Conservation (phyloP, 2,329 filamentous ascomycete species). For the Aspergillus sp. region DNA sequence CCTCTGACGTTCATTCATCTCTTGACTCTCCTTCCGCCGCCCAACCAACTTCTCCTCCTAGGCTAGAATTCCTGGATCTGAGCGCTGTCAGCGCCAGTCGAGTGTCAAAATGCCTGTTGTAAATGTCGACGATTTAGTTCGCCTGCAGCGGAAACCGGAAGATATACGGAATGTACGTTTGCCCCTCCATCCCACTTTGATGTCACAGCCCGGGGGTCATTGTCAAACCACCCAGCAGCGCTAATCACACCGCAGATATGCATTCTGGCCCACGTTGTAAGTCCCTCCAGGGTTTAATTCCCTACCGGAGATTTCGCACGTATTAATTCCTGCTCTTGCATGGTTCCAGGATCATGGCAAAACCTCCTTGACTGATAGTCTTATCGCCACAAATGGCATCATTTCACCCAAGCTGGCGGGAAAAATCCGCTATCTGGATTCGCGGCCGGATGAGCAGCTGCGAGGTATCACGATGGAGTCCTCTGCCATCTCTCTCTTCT, state of each 20-base stretch:
- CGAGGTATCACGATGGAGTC: slow-evolving; percentile 99
- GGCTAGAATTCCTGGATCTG: slow-evolving; percentile 8
- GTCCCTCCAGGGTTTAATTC: slow-evolving; percentile 29
- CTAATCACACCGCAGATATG: slow-evolving; percentile 67
- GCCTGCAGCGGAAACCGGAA: slow-evolving; percentile 81
- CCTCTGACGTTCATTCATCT: background rate
- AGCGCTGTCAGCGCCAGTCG: slow-evolving; percentile 16
- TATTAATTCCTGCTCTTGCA: slow-evolving; percentile 12
- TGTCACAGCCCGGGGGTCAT: slow-evolving; percentile 9
- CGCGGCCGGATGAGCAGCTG: slow-evolving; percentile 89
- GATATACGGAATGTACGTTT: slow-evolving; percentile 84
- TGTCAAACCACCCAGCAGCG: slow-evolving; percentile 14
- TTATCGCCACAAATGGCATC: slow-evolving; percentile 98
- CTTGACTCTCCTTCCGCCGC: background rate
- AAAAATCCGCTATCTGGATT: slow-evolving; percentile 97
- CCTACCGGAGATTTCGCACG: background rate
- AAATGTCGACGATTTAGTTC: slow-evolving; percentile 82
- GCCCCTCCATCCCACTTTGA: slow-evolving; percentile 33
- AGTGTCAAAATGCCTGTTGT: slow-evolving; percentile 78
- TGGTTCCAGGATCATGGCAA: slow-evolving; percentile 81
- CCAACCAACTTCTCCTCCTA: slow-evolving; percentile 6
- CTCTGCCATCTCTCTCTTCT: slow-evolving; percentile 93
- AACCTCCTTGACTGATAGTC: slow-evolving; percentile 91
- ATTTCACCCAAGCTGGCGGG: slow-evolving; percentile 96
- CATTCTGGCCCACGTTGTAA: slow-evolving; percentile 86